Base-by-base conservation (phyloP, 768 basidiomycete genomes). In the Auriculariales sp. region DNA sequence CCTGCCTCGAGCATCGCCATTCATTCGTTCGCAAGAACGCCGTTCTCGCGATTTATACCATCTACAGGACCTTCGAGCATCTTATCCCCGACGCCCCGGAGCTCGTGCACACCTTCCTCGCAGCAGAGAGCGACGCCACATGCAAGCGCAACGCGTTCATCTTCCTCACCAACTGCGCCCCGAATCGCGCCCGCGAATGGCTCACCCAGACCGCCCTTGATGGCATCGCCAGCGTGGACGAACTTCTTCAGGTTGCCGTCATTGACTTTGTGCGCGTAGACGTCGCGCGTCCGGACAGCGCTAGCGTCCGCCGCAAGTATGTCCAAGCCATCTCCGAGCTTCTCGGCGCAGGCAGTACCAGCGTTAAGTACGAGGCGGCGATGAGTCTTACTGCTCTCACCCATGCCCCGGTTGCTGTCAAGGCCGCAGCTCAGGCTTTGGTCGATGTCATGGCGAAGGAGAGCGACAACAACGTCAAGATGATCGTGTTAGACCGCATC, bases 1-100 rank as follows among this genome's bases (percentile, higher is more conserved):
- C 87, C 29, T 97, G 93, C 63, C 79, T 98, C 50, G 93, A 99
- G 67, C 94, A 98, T 66, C 81, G 94, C 47, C 95, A 98, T 66
- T 88, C 89, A 2, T 99, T 92, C 62, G 95, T 98, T 49, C 83
- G 95, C 59, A 97, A 97, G 71, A 94, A 97, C 61, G 95, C 95
- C 25, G 92, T 98, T 30, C 95, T 99, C 63, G 90, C 95, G 28
- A 73, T 95, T 35, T 93, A 85, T 64, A 80, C 90, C 49, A 94
- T 98, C 66, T 92, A 90, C 66, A 86, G 88, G 64, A 79, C 87
- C 66, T 90, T 91, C 58, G 93, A 97, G 61, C 73, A 88, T 63
- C 83, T 99, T 59, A 88, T 98, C 46, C 93, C 93, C 7, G 93
- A 99, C 61, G 94, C 89, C 0, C 84, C 95, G 2, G 94, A 98